phyloP scores from a whole-genome alignment of 768 basidiomycete genomes.

The Rubroboletus pulcherrimus region DNA sequence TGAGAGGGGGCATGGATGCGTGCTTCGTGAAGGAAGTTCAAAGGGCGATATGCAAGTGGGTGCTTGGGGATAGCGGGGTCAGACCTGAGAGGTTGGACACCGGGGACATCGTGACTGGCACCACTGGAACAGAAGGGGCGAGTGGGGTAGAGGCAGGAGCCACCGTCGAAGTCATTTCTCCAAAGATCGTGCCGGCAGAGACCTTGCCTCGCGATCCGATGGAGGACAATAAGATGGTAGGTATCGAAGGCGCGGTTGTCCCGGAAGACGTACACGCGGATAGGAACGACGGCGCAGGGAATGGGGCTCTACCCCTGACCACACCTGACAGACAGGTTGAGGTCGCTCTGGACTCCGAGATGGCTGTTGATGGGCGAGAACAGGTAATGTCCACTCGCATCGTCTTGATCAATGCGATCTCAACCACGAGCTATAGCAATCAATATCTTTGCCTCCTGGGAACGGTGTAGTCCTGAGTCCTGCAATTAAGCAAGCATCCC shows the following conservation, averaged over 20 bases:
- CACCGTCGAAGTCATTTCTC: not conserved
- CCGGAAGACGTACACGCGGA: not conserved
- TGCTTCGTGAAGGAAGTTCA: constrained; percentile 38
- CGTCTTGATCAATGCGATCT: not conserved
- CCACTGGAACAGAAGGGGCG: not conserved
- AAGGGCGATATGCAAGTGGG: constrained; percentile 27
- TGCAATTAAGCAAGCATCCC: constrained; percentile 7
- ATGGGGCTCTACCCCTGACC: not conserved
- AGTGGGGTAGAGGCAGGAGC: not conserved
- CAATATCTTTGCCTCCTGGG: not conserved
- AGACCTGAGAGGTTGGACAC: constrained; percentile 8
- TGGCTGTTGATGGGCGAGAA: constrained; percentile 14
- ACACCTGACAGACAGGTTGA: constrained; percentile 3
- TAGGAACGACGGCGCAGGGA: not conserved
- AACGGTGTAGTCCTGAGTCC: constrained; percentile 8
- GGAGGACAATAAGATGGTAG: constrained; percentile 19
- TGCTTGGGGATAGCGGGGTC: constrained; percentile 17
- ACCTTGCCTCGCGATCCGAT: not conserved
- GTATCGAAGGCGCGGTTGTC: constrained; percentile 5
- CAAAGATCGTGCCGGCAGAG: not conserved
- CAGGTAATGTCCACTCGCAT: constrained; percentile 19
- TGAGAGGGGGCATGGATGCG: constrained; percentile 37
- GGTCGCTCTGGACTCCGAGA: constrained; percentile 5
- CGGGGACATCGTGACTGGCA: not conserved
- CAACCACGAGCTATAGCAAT: constrained; percentile 8